Conservation (phyloP, 2,329 filamentous ascomycete species). For the Microdochium trichocladiopsis region DNA sequence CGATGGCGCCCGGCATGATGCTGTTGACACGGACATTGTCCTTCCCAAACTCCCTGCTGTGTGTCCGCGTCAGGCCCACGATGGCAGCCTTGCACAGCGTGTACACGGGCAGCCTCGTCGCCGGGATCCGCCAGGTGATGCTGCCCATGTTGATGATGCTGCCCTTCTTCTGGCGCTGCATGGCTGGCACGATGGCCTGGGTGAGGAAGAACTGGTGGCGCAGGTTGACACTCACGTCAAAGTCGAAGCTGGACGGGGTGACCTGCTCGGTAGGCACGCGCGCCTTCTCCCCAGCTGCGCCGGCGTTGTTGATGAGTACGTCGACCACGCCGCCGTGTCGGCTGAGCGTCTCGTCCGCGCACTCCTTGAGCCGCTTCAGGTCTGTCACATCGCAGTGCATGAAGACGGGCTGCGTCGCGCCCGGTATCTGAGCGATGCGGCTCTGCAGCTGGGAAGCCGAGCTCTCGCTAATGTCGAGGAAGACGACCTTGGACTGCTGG, state of each 20-base stretch:
- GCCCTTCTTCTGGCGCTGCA: slow-evolving; percentile 19
- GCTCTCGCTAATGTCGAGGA: slow-evolving; percentile 30
- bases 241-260: slow-evolving; percentile 32
- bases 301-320: slow-evolving; percentile 30
- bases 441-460: slow-evolving; percentile 22
- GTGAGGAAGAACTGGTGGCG: slow-evolving; percentile 36
- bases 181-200: slow-evolving; percentile 26
- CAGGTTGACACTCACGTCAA: slow-evolving; percentile 34
- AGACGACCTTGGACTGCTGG: slow-evolving; percentile 35
- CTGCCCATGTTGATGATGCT: slow-evolving; percentile 33
- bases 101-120: slow-evolving; percentile 22
- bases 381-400: slow-evolving; percentile 34
- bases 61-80: slow-evolving; percentile 28
- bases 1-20: slow-evolving; percentile 40
- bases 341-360: slow-evolving; percentile 22
- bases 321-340: slow-evolving; percentile 18
- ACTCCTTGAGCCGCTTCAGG: slow-evolving; percentile 22
- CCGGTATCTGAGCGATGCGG: slow-evolving; percentile 10
- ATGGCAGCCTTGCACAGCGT: slow-evolving; percentile 29
- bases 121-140: slow-evolving; percentile 28
- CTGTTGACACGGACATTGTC: slow-evolving; percentile 35
- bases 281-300: slow-evolving; percentile 11
- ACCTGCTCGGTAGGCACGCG: slow-evolving; percentile 23
- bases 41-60: slow-evolving; percentile 26
- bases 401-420: slow-evolving; percentile 24